These are phyloP conservation scores for Waltergamsia citrina DNA, from an alignment of 2,329 filamentous ascomycete genomes.

Conservation along the genomic window DNA sequence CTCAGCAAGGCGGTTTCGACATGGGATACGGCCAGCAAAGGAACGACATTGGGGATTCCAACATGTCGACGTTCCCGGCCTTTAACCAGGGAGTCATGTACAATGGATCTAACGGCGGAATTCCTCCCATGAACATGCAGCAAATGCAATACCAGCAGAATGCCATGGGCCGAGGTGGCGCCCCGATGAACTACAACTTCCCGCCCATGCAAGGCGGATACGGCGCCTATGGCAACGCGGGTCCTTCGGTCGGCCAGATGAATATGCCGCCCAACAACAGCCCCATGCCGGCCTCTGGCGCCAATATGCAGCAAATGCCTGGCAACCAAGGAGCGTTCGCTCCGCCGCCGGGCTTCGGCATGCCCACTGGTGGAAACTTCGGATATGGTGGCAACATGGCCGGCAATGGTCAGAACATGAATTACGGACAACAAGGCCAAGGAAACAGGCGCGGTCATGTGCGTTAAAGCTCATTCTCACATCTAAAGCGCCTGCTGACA, in stretches of 20 bases:
- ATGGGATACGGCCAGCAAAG: slow-evolving; percentile 40
- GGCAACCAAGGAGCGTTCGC: slow-evolving; percentile 32
- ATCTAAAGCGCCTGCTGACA: neutral
- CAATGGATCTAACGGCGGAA: slow-evolving; percentile 31
- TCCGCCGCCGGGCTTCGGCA: slow-evolving; percentile 37
- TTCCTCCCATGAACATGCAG: slow-evolving; percentile 39
- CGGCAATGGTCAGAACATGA: slow-evolving; percentile 30
- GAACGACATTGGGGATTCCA: slow-evolving; percentile 40
- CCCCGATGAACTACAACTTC: slow-evolving; percentile 48
- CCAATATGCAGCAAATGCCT: slow-evolving; percentile 30
- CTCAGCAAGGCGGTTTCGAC: slow-evolving; percentile 40
- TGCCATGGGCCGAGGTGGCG: slow-evolving; percentile 42
- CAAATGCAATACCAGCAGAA: slow-evolving; percentile 51
- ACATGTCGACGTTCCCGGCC: slow-evolving; percentile 37
- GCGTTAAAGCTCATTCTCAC: no score
- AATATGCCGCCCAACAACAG: slow-evolving; percentile 40
- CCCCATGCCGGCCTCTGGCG: slow-evolving; percentile 35
- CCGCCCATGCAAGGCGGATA: slow-evolving; percentile 46
- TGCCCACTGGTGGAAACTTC: slow-evolving; percentile 27
- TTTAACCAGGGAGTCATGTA: slow-evolving; percentile 45
- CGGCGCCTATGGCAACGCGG: slow-evolving; percentile 38
- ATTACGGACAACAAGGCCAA: slow-evolving; percentile 46
- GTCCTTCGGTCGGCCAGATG: slow-evolving; percentile 45
- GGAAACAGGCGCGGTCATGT: slow-evolving; percentile 43
- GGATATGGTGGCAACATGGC: slow-evolving; percentile 30